Base-by-base conservation (phyloP, 768 basidiomycete genomes). In the Obba rivulosa region DNA sequence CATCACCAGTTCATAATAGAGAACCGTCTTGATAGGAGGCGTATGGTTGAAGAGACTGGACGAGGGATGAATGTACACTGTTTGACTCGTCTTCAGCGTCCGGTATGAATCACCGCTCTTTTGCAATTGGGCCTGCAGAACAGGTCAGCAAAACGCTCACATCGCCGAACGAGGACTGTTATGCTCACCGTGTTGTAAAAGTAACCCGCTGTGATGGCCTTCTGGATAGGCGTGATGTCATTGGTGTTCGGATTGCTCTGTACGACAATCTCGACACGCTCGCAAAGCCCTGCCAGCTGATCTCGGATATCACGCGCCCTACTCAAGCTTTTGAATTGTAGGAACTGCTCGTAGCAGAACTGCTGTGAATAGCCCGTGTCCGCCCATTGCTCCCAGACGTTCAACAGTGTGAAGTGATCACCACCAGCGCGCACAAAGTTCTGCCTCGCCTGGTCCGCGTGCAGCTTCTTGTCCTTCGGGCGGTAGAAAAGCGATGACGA, bases 341-440 rank as follows among this genome's bases (percentile, higher is more conserved):
- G 67, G 70, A 90, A 97, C 55, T 94, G 90, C 62, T 95, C 93
- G 63, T 94, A 96, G 60, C 92, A 94, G 69, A 92, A 96, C 59
- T 94, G 91, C 63, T 97, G 92, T 18, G 92, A 94, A 63, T 93
- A 98, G 60, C 92, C 92, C 20, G 94, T 91, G 54, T 99, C 96
- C 17, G 89, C 89, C 96, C 96, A 99, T 62, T 97, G 94, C 64
- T 97, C 94, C 87, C 93, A 98, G 11, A 98, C 92, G 63, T 98
- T 98, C 22, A 99, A 76, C 20, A 99, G 68, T 5, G 95, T 98
- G 63, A 98, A 99, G 69, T 98, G 96, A 60, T 99, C 96, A 20
- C 96, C 96, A 23, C 96, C 95, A 0, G 89, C 74, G 42, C 92
- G 91, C 49, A 94, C 84, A 63, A 99, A 99, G 64, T 97, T 98